Conservation (phyloP, 2,329 filamentous ascomycete genomes). For the Fusarium sp. region DNA sequence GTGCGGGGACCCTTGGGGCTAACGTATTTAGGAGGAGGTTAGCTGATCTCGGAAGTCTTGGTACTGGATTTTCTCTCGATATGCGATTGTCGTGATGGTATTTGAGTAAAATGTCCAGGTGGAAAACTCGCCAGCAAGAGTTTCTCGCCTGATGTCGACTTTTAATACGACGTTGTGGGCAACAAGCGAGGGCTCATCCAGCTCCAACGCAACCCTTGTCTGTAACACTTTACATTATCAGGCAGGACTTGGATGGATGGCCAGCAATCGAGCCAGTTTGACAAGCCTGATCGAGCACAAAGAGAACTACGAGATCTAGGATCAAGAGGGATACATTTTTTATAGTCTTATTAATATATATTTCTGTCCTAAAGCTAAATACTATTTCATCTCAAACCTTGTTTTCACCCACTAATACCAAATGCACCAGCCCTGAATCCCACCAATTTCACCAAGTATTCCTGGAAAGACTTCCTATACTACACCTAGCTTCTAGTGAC, state of each 20-base stretch:
- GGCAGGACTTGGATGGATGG: neutral
- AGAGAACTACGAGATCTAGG: neutral
- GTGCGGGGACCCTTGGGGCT: neutral
- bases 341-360: neutral
- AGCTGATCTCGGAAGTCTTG: neutral
- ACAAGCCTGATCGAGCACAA: neutral
- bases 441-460: no score
- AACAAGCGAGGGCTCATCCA: neutral
- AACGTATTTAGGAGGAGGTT: neutral
- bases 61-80: neutral
- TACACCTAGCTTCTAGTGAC: neutral
- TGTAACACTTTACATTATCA: neutral
- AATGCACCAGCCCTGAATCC: neutral
- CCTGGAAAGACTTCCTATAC: no score
- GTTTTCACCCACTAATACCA: no score
- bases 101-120: neutral
- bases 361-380: neutral
- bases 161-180: neutral
- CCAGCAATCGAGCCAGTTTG: neutral
- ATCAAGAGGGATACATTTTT: neutral
- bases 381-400: no score
- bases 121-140: neutral
- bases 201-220: neutral
- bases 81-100: neutral
- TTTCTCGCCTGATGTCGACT: neutral